Percentiles rank a stretch among this genome's conserved stretches.
These are phyloP conservation scores for Hippophae gyantsensis DNA, from an alignment of 306 rosid species.

Conservation along the genomic window DNA sequence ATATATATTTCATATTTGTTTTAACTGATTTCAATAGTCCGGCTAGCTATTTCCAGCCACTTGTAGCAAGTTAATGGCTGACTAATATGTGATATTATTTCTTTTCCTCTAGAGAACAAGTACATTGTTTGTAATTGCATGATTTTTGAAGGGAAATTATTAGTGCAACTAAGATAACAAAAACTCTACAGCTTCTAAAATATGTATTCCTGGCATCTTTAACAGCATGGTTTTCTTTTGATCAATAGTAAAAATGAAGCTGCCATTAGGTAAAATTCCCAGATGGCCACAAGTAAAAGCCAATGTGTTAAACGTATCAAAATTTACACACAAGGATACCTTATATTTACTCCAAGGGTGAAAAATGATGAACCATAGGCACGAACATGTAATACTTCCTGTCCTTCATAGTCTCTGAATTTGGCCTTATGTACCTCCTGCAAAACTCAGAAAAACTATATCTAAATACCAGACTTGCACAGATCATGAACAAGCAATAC, in stretches of 20 bases:
- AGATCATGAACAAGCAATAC: not conserved
- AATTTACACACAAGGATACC: conserved; percentile 37
- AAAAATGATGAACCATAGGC: conserved; percentile 84
- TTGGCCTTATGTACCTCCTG: conserved; percentile 50
- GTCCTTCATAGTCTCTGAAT: conserved; percentile 56
- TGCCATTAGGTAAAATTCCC: conserved; percentile 2
- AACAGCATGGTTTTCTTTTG: no score
- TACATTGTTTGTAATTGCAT: no score
- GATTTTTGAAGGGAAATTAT: no score
- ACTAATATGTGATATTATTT: no score
- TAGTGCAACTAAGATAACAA: not conserved
- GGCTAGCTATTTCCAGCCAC: no score
- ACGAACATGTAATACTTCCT: conserved; percentile 71
- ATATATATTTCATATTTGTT: no score
- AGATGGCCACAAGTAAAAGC: not conserved
- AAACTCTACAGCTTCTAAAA: not conserved
- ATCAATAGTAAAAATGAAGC: not conserved
- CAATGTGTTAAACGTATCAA: no score
- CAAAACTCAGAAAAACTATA: conserved; percentile 19
- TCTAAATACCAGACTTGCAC: conserved; percentile 9
- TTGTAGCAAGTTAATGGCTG: no score
- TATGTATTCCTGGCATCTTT: not conserved
- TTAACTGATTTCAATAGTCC: no score
- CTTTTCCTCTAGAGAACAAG: no score
- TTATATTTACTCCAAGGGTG: conserved; percentile 78